Conservation (phyloP, 2,329 filamentous ascomycete genomes). For the Paecilomyces sp. region DNA sequence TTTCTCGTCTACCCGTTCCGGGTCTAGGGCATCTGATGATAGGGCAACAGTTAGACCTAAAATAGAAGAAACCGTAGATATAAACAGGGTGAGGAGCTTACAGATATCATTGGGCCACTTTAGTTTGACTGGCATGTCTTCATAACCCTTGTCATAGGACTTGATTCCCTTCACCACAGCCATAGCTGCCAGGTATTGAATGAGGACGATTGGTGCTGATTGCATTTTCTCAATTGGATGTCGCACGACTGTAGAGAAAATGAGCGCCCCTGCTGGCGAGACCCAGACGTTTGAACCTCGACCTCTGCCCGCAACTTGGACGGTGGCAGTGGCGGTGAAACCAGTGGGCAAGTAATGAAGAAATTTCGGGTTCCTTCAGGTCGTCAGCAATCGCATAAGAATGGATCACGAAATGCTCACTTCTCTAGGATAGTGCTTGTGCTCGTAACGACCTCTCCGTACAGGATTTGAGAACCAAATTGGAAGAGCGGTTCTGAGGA, state of each 20-base stretch:
- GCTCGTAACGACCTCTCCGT: slow-evolving; percentile 87
- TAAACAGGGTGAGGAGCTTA: slow-evolving; percentile 35
- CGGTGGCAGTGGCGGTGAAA: slow-evolving; percentile 82
- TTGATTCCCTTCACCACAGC: slow-evolving; percentile 80
- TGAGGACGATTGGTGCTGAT: slow-evolving; percentile 76
- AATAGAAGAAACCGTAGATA: not conserved
- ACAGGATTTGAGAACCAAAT: slow-evolving; percentile 75
- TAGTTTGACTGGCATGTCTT: slow-evolving; percentile 68
- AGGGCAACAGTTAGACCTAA: slow-evolving; percentile 2
- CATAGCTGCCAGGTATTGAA: slow-evolving; percentile 87
- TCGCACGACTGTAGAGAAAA: slow-evolving; percentile 83
- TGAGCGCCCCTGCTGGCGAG: slow-evolving; percentile 74
- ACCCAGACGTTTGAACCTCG: slow-evolving; percentile 94
- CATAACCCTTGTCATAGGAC: slow-evolving; percentile 69
- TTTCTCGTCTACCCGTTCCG: slow-evolving; percentile 41
- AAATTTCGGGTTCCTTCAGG: slow-evolving; percentile 63
- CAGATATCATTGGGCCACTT: slow-evolving; percentile 99
- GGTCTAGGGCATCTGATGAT: slow-evolving; percentile 57
- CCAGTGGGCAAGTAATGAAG: slow-evolving; percentile 71
- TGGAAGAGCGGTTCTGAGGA: slow-evolving; percentile 48
- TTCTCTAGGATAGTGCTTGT: slow-evolving; percentile 92
- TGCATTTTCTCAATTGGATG: slow-evolving; percentile 68
- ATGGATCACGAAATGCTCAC: slow-evolving; percentile 35
- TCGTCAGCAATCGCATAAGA: slow-evolving; percentile 1
- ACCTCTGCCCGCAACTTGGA: slow-evolving; percentile 79